Evolutionary conservation across 257 asterid genomes (phyloP).

Genomic region (Galeopsis tetrahit): DNA sequence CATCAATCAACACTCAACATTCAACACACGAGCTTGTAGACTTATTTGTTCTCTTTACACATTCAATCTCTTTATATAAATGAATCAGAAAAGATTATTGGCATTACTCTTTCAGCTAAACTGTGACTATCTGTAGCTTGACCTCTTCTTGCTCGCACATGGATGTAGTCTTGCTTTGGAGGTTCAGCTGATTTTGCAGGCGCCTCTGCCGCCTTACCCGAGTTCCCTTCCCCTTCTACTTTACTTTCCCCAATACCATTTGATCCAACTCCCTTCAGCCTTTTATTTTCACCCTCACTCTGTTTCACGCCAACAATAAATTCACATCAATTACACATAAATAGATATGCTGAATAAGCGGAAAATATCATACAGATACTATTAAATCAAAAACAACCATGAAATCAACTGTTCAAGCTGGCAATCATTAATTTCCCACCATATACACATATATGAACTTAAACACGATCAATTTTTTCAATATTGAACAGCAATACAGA

Average conservation of each 20-base stretch:
- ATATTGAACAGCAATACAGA: background rate
- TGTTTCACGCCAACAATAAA: slow-evolving; percentile 34
- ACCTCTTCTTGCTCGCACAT: slow-evolving; percentile 76
- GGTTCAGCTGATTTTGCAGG: slow-evolving; percentile 50
- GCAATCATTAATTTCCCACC: slow-evolving; percentile 7
- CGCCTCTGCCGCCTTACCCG: slow-evolving; percentile 49
- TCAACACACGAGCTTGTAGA: slow-evolving; percentile 1
- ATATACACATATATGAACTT: slow-evolving; percentile 16
- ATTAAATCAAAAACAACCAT: background rate
- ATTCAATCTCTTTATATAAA: slow-evolving; percentile 7
- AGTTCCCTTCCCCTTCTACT: slow-evolving; percentile 46
- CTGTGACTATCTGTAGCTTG: slow-evolving; percentile 83
- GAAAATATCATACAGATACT: slow-evolving; percentile 6
- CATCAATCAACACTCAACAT: slow-evolving; percentile 26
- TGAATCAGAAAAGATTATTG: background rate
- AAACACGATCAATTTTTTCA: slow-evolving; percentile 2
- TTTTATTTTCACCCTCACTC: slow-evolving; percentile 53
- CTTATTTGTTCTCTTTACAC: background rate
- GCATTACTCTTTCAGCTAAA: slow-evolving; percentile 70
- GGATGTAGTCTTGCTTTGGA: slow-evolving; percentile 68
- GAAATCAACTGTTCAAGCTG: slow-evolving; percentile 33
- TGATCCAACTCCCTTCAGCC: slow-evolving; percentile 43
- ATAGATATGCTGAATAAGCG: background rate
- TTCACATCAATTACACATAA: no score
- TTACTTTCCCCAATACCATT: slow-evolving; percentile 39